These are phyloP conservation scores for Pichia cactophila DNA, from an alignment of 1,139 yeast species.

Conservation along the genomic window DNA sequence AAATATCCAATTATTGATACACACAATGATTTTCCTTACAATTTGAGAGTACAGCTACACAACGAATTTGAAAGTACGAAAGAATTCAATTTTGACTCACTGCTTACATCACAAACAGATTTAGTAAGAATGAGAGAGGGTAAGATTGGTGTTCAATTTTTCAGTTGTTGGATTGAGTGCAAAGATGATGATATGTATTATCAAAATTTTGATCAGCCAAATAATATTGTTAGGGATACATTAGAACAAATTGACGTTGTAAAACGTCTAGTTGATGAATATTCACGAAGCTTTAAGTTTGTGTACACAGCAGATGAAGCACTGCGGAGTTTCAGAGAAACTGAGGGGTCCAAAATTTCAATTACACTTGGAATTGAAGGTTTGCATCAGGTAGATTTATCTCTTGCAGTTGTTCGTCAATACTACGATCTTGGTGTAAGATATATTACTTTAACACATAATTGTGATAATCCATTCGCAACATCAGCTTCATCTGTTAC, in stretches of 20 bases:
- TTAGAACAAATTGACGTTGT: constrained; percentile 47
- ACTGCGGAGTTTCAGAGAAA: constrained; percentile 26
- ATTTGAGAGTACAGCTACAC: constrained; percentile 36
- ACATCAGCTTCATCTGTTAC: constrained; percentile 42
- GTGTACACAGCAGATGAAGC: constrained; percentile 37
- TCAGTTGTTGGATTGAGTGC: constrained; percentile 40
- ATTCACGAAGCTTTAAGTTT: constrained; percentile 33
- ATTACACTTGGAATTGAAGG: constrained; percentile 48
- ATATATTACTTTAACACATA: constrained; percentile 46
- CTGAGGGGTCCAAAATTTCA: constrained; percentile 32
- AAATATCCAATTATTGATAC: constrained; percentile 39
- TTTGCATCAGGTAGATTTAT: constrained; percentile 42
- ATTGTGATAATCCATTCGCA: constrained; percentile 50
- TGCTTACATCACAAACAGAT: constrained; percentile 36
- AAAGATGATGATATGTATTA: constrained; percentile 33
- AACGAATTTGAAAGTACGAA: constrained; percentile 32
- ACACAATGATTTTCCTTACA: constrained; percentile 44
- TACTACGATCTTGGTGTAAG: constrained; percentile 43
- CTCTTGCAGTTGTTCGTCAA: constrained; percentile 41
- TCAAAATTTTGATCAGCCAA: constrained; percentile 36
- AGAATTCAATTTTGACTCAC: constrained; percentile 31
- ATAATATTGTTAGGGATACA: constrained; percentile 42
- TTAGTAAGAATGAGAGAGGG: constrained; percentile 34
- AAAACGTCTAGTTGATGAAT: constrained; percentile 35
- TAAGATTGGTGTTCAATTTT: constrained; percentile 39